Conservation (phyloP, 352 stramenopile species). For the Plasmopara muralis region DNA sequence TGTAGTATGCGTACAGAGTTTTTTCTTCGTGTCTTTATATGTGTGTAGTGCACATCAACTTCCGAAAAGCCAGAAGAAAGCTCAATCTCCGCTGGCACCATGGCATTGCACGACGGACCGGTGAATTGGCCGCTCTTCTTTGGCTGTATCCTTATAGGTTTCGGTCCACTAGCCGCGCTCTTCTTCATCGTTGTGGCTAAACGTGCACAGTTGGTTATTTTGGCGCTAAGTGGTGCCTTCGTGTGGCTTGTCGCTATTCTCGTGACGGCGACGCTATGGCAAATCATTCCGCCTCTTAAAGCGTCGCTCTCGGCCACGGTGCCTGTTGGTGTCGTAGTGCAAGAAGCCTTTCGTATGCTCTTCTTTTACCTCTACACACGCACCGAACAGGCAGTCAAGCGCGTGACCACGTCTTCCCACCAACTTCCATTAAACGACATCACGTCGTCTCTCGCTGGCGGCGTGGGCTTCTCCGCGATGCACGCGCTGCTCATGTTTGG, state of each 20-base stretch:
- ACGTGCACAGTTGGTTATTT: conserved; percentile 78
- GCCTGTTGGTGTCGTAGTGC: conserved; percentile 54
- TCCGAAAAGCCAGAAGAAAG: conserved; percentile 5
- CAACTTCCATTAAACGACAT: conserved; percentile 81
- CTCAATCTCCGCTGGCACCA: conserved; percentile 12
- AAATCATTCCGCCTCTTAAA: conserved; percentile 68
- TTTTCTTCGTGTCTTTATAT: not conserved
- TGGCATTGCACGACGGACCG: conserved; percentile 58
- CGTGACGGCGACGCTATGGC: conserved; percentile 66
- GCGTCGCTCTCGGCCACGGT: conserved; percentile 71
- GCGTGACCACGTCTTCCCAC: conserved; percentile 67
- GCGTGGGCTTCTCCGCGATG: conserved; percentile 79
- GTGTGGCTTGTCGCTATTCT: conserved; percentile 78
- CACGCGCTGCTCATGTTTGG: conserved; percentile 82
- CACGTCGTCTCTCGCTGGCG: conserved; percentile 70
- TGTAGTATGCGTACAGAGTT: no score
- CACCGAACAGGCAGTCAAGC: conserved; percentile 63
- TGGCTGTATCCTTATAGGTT: conserved; percentile 73
- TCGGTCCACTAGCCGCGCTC: conserved; percentile 61
- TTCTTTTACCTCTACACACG: conserved; percentile 79
- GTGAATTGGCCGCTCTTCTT: conserved; percentile 85
- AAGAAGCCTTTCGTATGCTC: conserved; percentile 57
- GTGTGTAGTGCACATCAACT: not conserved
- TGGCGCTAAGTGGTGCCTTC: conserved; percentile 75
- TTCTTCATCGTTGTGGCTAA: conserved; percentile 78